Base-by-base conservation (phyloP, 345 rosid genomes). In the Sonneratia caseolaris region DNA sequence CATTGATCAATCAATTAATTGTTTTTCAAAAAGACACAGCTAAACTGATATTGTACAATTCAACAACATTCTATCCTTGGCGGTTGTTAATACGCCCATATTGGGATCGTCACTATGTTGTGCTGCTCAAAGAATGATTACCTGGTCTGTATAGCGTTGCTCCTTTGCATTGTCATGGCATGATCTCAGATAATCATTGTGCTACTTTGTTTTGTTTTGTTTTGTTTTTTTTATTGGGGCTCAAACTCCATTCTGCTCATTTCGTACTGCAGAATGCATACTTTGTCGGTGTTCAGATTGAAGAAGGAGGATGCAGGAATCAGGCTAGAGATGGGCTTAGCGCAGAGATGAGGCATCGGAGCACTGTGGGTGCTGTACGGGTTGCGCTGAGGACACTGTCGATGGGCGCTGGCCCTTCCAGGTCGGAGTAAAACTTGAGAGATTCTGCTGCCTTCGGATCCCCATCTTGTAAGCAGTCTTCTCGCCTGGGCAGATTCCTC, bases 361-460 rank as follows among this genome's bases (percentile, higher is more conserved):
- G 98, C 72, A 86, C 83, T 38, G 92, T 94, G 7, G 98, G 93
- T 68, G 89, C 97, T 3, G 90, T 89, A 32, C 91, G 84, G 78
- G 91, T 94, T 27, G 98, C 97, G 5, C 90, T 94, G 49, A 85
- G 98, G 84, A 87, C 90, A 71, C 77, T 66, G 69, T 86, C 88
- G 4, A 84, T 89, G 76, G 77, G 76, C 66, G 83, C 83, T 35
- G 69, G 84, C 68, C 48, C 85, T 53, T 89, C 94, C 36, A 76
- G 68, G 51, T 75, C 84, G 24, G 81, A 77, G 75, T 47, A 27
- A 37, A 40, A 55, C 47, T 35, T 14, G n/a, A n/a, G 36, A 22
- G 43, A 19, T 45, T 21, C 42, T 72, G 62, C 48, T 42, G 8
- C 79, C 72, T 73, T 80, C 57, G 45, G 69, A n/a, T 21, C 21